These are phyloP conservation scores for Anthoceros angustus DNA, from an alignment of 225 moss, liverwort and hornwort species.

Conservation along the genomic window DNA sequence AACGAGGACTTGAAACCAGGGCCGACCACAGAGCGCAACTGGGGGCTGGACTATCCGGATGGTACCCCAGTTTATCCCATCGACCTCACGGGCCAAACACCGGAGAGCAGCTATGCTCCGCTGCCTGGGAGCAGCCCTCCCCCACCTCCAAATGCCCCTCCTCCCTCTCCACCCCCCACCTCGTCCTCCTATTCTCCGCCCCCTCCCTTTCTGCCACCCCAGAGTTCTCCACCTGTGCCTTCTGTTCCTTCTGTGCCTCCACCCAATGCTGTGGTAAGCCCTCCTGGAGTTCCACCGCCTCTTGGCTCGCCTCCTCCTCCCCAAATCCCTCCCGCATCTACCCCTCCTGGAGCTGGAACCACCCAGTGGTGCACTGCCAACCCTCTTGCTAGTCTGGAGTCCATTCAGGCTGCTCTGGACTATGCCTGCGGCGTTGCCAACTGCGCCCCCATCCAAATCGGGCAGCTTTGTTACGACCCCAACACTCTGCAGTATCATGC, in stretches of 20 bases:
- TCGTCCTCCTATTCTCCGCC: neutral
- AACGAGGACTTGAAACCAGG: neutral
- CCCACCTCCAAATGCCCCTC: neutral
- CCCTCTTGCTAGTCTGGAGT: slow-evolving; percentile 1
- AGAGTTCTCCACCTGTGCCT: slow-evolving; percentile 4
- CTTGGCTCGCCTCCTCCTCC: neutral
- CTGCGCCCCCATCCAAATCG: slow-evolving; percentile 18
- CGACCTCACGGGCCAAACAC: neutral
- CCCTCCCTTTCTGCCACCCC: neutral
- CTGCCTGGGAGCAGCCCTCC: neutral
- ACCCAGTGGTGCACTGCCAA: slow-evolving; percentile 24
- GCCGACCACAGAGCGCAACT: slow-evolving; percentile 5
- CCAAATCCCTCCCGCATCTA: neutral
- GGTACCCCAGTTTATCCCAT: neutral
- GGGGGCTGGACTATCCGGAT: neutral
- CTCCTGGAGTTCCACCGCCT: neutral
- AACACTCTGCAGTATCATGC: slow-evolving; percentile 16
- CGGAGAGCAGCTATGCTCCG: neutral
- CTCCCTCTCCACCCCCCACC: neutral
- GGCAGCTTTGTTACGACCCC: slow-evolving; percentile 24
- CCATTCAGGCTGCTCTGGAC: slow-evolving; percentile 22
- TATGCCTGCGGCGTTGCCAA: slow-evolving; percentile 29
- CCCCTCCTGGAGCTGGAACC: neutral
- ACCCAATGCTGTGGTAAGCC: neutral
- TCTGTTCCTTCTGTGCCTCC: neutral